A percentile compares a stretch with the other conserved stretches of the same genome.
Evolutionary conservation across 2,329 filamentous ascomycete genomes (phyloP).

Genomic region (Colletotrichum sojae): DNA sequence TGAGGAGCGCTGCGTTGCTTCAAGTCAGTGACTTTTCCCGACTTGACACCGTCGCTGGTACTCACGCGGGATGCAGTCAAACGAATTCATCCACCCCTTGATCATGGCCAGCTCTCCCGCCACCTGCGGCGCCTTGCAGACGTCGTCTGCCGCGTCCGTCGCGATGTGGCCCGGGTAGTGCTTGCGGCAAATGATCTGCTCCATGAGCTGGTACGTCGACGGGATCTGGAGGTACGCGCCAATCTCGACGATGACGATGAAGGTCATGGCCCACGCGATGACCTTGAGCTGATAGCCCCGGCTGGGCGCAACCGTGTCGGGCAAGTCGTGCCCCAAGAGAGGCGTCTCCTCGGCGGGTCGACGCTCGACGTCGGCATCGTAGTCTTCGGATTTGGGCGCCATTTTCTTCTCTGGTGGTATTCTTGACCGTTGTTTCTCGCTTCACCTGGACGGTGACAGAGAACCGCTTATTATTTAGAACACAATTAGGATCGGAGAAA

Average conservation of each 20-base stretch:
- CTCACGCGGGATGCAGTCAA: slow-evolving; percentile 63
- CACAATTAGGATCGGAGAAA: not conserved
- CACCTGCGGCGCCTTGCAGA: slow-evolving; percentile 65
- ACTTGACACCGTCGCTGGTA: slow-evolving; percentile 19
- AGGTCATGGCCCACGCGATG: slow-evolving; percentile 51
- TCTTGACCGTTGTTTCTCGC: not conserved
- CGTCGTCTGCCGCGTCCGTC: slow-evolving; percentile 52
- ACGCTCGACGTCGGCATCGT: slow-evolving; percentile 21
- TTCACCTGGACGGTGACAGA: not conserved
- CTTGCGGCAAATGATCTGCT: slow-evolving; percentile 66
- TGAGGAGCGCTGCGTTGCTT: slow-evolving; percentile 52
- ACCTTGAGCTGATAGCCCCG: slow-evolving; percentile 48
- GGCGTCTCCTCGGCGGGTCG: slow-evolving; percentile 37
- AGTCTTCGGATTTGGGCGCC: not conserved
- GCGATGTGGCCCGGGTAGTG: slow-evolving; percentile 59
- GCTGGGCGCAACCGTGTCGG: slow-evolving; percentile 42
- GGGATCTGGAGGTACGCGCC: slow-evolving; percentile 55
- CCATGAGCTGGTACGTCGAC: slow-evolving; percentile 64
- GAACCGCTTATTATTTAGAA: not conserved
- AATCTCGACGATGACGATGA: slow-evolving; percentile 60
- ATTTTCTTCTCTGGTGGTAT: not conserved
- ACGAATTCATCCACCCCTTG: slow-evolving; percentile 60
- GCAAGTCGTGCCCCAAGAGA: slow-evolving; percentile 40
- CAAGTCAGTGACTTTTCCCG: not conserved
- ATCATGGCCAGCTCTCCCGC: slow-evolving; percentile 68